Conservation (phyloP, 768 basidiomycete genomes). For the Leccinellum albellum region DNA sequence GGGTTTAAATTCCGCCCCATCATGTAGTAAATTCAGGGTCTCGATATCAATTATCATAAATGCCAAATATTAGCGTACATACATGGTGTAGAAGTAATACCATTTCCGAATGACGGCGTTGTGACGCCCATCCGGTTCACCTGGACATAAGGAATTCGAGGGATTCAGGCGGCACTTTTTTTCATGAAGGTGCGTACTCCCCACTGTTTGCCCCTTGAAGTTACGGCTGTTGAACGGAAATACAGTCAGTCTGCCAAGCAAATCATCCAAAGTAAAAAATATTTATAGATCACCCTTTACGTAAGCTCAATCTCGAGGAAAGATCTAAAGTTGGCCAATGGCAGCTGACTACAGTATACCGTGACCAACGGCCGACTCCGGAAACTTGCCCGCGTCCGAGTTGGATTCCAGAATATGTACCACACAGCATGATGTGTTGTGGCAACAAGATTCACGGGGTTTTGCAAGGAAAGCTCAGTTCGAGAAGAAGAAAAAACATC, state of each 20-base stretch:
- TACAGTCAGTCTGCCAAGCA: slow-evolving; percentile 7
- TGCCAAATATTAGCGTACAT: not conserved
- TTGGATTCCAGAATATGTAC: not conserved
- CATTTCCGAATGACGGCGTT: not conserved
- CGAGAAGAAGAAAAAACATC: not conserved
- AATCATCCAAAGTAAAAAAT: not conserved
- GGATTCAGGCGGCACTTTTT: not conserved
- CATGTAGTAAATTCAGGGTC: slow-evolving; percentile 15
- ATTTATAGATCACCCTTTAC: slow-evolving; percentile 5
- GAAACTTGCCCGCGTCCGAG: not conserved
- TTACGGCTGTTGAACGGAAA: slow-evolving; percentile 26
- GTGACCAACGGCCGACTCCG: too few relatives aligned
- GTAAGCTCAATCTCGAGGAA: not conserved
- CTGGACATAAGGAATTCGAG: not conserved
- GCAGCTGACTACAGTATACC: not conserved
- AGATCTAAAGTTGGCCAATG: not conserved
- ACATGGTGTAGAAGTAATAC: not conserved
- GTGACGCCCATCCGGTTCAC: not conserved
- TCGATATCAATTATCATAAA: slow-evolving; percentile 1
- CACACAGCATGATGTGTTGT: not conserved
- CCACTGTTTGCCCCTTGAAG: not conserved
- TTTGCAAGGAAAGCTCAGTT: not conserved
- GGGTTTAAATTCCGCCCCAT: slow-evolving; percentile 4
- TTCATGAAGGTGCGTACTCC: not conserved
- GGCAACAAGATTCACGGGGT: slow-evolving; percentile 2